Base-by-base conservation (phyloP, 2,329 filamentous ascomycete species). In the Epichloe aotearoae region DNA sequence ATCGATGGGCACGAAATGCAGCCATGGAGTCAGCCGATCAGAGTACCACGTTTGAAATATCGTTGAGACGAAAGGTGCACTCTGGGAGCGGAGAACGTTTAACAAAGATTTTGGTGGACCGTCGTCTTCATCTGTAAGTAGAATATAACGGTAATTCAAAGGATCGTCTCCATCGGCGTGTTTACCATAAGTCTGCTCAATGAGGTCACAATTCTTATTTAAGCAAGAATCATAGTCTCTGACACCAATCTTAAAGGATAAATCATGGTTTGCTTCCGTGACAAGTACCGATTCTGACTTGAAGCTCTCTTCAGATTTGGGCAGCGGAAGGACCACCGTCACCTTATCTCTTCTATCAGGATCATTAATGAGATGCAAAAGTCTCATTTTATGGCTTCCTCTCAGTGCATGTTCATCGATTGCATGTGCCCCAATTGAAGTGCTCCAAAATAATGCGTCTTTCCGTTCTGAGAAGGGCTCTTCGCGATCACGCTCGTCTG, bases 1-100 rank as follows among this genome's bases (percentile, higher is more conserved):
- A 61, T 93, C 87, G 15, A 90, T 67, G 8, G 88, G 88, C 2
- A 91, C 82, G 58, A 88, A 93, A 62, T 94, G 87, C 43, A 83
- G 69, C 87, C 87, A 94, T 0, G 87, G 79, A 52, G 74, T 76
- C 15, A 93, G 66, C 5, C 88, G 78, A 47, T 83, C 80, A 52
- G 86, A 84, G 65, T 83, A 87, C 88, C 88, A 94, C 61, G 88
- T 81, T 23, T 80, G 76, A 65, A 90, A 91, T 6, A 91, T 71
- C 0, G 81, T 81, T 1, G 80, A 78, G 56, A 88, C 74, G 61
- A 93, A 79, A 0, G 86, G 85, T 5, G 89, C 72, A 46, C 76
- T 82, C 54, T 71, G 70, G 15, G 84, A 87, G 45, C 77, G 76
- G 5, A 93, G 64, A 52, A 83, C 82, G 0, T 77, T 75, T 10